Percentiles rank a stretch among this genome's conserved stretches.
These are phyloP conservation scores for Orbilia brochopaga DNA, from an alignment of 2,329 filamentous ascomycete species.

Conservation along the genomic window DNA sequence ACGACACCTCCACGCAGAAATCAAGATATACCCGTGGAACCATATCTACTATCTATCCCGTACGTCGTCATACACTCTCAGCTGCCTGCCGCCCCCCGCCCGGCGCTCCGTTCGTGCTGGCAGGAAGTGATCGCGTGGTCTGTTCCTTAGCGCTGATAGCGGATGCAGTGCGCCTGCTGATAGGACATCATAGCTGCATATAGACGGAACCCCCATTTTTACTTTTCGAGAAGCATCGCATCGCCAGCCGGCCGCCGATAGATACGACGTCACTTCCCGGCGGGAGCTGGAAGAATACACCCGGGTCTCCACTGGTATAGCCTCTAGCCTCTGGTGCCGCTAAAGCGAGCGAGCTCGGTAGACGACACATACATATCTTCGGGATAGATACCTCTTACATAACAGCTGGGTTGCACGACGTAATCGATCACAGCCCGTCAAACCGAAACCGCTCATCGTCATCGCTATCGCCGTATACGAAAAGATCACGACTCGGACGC, in stretches of 20 bases:
- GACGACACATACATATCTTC: too few species aligned
- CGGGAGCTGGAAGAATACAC: neutral
- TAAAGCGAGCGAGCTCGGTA: too few species aligned
- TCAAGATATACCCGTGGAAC: too few species aligned
- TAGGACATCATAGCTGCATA: neutral
- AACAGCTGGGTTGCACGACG: neutral
- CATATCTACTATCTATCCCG: too few species aligned
- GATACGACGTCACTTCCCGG: neutral
- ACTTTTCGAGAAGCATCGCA: neutral
- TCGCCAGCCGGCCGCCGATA: neutral
- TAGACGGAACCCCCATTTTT: too few species aligned
- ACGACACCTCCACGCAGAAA: too few species aligned
- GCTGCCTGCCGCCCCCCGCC: too few species aligned
- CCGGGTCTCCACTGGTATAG: neutral
- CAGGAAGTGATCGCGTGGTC: slow-evolving; percentile 9
- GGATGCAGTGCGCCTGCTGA: neutral
- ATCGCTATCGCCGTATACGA: too few species aligned
- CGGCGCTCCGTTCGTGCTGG: too few species aligned
- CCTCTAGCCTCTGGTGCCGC: neutral
- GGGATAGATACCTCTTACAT: too few species aligned
- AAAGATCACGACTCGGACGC: too few species aligned
- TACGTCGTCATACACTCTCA: too few species aligned
- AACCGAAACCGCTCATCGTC: neutral
- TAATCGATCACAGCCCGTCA: neutral
- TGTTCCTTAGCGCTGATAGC: slow-evolving; percentile 2